Conservation (phyloP, 2,329 filamentous ascomycete species). For the Aspergillus tamarii region DNA sequence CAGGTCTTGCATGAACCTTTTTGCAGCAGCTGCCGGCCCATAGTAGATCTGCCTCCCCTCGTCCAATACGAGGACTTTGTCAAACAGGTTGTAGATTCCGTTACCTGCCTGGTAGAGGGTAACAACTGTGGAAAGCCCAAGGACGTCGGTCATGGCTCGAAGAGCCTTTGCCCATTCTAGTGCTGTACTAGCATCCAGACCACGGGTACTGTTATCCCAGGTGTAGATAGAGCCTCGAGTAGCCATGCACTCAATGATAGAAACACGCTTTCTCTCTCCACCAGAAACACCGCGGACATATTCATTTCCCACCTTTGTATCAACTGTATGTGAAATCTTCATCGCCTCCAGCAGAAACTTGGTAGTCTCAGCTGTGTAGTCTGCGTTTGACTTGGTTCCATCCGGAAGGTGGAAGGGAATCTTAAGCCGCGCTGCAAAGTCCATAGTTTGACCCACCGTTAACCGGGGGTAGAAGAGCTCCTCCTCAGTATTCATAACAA, state of each 20-base stretch:
- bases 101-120: slow-evolving; percentile 73
- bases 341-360: slow-evolving; percentile 7
- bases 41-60: slow-evolving; percentile 69
- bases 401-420: slow-evolving; percentile 5
- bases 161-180: slow-evolving; percentile 64
- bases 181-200: slow-evolving; percentile 67
- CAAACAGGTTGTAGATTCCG: slow-evolving; percentile 69
- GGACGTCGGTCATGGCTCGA: slow-evolving; percentile 65
- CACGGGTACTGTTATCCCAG: slow-evolving; percentile 68
- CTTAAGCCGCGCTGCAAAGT: slow-evolving; percentile 32
- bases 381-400: background rate
- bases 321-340: slow-evolving; percentile 20
- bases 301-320: slow-evolving; percentile 67
- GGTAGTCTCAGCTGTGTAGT: slow-evolving; percentile 1
- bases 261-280: slow-evolving; percentile 70
- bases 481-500: slow-evolving; percentile 57
- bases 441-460: slow-evolving; percentile 54
- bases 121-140: slow-evolving; percentile 55
- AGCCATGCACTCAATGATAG: slow-evolving; percentile 66
- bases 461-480: slow-evolving; percentile 54
- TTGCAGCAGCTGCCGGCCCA: slow-evolving; percentile 61
- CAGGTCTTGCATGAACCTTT: slow-evolving; percentile 65
- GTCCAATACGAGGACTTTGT: slow-evolving; percentile 71
- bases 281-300: slow-evolving; percentile 67
- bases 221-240: slow-evolving; percentile 61